Base-by-base conservation (phyloP, 148 eudicot species). In the Chenopodium berlandieri region DNA sequence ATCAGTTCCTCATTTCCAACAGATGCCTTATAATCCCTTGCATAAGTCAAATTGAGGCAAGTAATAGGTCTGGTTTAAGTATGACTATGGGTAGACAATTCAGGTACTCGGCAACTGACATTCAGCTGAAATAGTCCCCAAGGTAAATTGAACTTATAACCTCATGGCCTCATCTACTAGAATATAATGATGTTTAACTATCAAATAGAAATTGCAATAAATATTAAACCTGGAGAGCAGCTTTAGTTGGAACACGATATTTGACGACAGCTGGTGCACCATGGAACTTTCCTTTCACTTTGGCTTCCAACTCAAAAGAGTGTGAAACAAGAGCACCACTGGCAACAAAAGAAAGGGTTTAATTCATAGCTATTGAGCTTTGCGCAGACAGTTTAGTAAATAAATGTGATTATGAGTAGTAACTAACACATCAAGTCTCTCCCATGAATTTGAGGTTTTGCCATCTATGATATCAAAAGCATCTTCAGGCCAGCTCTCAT, bases 391-490 rank as follows among this genome's bases (percentile, higher is more conserved):
- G 50, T 2, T 1, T 20, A 70, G 30, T 34, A 60, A 47, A 23
- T 14, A 54, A 25, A 64, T 65, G 27, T 25, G 69, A 56, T 44
- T 54, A 34, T 60, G 9, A 22, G 11, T 12, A 22, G 11, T 12
- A 79, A 93, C 98, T 86, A 80, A 94, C 98, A 80, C 94, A 75
- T 94, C 98, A 82, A 94, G 98, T 83, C 90, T 90, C 85, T 94
- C 98, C 98, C 98, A 94, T 82, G 98, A 90, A 37, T 58, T 78
- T 37, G 98, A 90, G 56, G 92, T 88, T 88, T 92, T 94, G 30
- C 98, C 95, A 48, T 81, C 83, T 85, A 91, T 83, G 79, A 87
- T 69, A 30, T 87, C 85, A 77, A 94, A 94, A 71, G 86, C 25
- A 70, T 90, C 92, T 62, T 76, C 47, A 20, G 97, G 86, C 98